phyloP scores from a whole-genome alignment of 306 rosid species.

The Canavalia ensiformis region DNA sequence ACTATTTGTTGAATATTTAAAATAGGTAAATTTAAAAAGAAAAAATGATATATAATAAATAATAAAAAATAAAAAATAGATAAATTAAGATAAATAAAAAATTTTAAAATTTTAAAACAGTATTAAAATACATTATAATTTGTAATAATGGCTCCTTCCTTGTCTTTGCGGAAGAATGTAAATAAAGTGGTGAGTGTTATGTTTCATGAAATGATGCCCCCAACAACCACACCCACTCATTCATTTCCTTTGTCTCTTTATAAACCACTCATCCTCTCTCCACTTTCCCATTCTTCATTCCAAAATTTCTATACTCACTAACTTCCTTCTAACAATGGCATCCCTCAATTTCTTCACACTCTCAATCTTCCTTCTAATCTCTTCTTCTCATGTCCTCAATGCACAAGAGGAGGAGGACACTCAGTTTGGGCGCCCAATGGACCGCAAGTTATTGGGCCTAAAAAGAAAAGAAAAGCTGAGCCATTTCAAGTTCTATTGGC shows the following conservation, averaged over 20 bases:
- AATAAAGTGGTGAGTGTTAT: background rate
- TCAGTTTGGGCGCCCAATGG: slow-evolving; percentile 44
- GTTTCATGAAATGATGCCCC: slow-evolving; percentile 5
- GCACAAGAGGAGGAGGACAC: background rate
- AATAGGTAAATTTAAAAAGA: too few relatives aligned
- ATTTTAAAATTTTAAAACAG: too few relatives aligned
- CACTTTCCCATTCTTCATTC: background rate
- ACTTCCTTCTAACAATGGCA: slow-evolving; percentile 26
- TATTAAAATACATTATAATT: too few relatives aligned
- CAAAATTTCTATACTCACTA: too few relatives aligned
- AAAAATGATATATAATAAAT: too few relatives aligned
- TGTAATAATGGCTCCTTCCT: too few relatives aligned
- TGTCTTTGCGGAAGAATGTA: background rate
- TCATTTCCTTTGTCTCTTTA: background rate
- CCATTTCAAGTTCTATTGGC: slow-evolving; percentile 73
- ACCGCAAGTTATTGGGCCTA: slow-evolving; percentile 52
- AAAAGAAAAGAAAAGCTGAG: slow-evolving; percentile 61
- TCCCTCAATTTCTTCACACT: slow-evolving; percentile 27
- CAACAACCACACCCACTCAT: slow-evolving; percentile 35
- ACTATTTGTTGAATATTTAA: too few relatives aligned
- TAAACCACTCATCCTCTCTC: background rate
- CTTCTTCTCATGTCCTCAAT: background rate
- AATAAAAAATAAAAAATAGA: too few relatives aligned
- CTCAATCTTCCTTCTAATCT: slow-evolving; percentile 35
- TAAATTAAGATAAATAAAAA: too few relatives aligned